Base-by-base conservation (phyloP, 2,329 filamentous ascomycete genomes). In the Didymella pinodella region DNA sequence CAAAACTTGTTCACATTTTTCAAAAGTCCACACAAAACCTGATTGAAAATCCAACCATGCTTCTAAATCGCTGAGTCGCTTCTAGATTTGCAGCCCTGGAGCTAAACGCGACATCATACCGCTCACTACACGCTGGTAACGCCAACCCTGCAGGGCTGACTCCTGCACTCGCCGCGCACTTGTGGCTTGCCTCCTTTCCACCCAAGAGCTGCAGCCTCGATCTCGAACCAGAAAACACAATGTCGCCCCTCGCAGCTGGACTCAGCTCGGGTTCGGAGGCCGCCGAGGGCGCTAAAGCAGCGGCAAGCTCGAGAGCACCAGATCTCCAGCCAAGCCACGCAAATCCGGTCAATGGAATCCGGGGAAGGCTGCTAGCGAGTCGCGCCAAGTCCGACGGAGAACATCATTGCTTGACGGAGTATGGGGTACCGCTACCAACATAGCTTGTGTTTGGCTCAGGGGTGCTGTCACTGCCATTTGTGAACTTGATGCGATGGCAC, bases 381-480 rank as follows among this genome's bases (percentile, higher is more conserved):
- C 16, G 26, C 14, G 51, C 56, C 56, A 59, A 59, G 56, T 44
- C 56, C 56, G 56, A 50, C 56, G 56, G 56, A 20, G 56, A 59
- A 59, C 56, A 7, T 47, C 45, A 58, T 40, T 46, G 31, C 4
- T 34, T 29, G 7, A 46, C 56, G 50, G 56, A 16, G n/a, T 44
- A 5, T 40, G 38, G 46, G 25, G 18, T 20, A 14, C 4, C 11
- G 6, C 12, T 29, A 3, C 28, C 28, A 29, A 7, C 28, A 10
- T 29, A 26, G 14, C 26, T 8, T 11, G 18, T 11, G 14, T 45
- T 22, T 34, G 48, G 48, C 4, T 29, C 48, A 52, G 48, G 48
- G 44, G 36, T 18, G 12, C 14, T 26, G 40, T 48, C 40, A 40
- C 12, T 28, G 26, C 1, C 3, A 29, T 16, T 6, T 31, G 10